Conservation (phyloP, 2,329 filamentous ascomycete species). For the Neonectria neomacrospora region DNA sequence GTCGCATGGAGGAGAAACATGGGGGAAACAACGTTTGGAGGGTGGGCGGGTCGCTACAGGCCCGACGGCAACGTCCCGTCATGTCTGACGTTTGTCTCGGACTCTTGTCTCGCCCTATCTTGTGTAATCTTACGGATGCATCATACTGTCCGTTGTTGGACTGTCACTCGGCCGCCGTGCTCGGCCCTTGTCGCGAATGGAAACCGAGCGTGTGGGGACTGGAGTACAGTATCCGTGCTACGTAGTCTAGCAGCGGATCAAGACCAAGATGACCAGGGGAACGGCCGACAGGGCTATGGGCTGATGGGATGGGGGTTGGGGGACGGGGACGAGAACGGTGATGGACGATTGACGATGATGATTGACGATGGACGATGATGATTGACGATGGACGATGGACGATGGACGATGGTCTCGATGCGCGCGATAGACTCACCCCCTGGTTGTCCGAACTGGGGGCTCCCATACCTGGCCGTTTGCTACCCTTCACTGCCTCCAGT, state of each 20-base stretch:
- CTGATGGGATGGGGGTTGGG: constrained; percentile 15
- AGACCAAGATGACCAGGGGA: constrained; percentile 14
- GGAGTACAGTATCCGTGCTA: too few relatives aligned
- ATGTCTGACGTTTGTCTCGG: constrained; percentile 8
- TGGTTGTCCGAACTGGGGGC: background rate
- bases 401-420: constrained; percentile 17
- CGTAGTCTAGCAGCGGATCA: constrained; percentile 24
- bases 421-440: constrained; percentile 34
- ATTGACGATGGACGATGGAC: constrained; percentile 2
- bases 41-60: constrained; percentile 11
- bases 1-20: constrained; percentile 29
- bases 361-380: constrained; percentile 14
- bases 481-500: constrained; percentile 3
- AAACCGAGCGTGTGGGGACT: constrained; percentile 32
- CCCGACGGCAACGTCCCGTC: constrained; percentile 11
- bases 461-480: constrained; percentile 10
- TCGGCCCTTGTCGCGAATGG: constrained; percentile 25
- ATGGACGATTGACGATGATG: constrained; percentile 16
- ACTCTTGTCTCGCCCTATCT: constrained; percentile 24
- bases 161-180: constrained; percentile 10
- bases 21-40: constrained; percentile 12
- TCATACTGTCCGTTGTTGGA: constrained; percentile 14
- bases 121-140: constrained; percentile 10
- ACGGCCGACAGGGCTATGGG: constrained; percentile 15
- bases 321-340: constrained; percentile 13